phyloP scores from a whole-genome alignment of 768 basidiomycete genomes.

The Rhizopogon rudus region DNA sequence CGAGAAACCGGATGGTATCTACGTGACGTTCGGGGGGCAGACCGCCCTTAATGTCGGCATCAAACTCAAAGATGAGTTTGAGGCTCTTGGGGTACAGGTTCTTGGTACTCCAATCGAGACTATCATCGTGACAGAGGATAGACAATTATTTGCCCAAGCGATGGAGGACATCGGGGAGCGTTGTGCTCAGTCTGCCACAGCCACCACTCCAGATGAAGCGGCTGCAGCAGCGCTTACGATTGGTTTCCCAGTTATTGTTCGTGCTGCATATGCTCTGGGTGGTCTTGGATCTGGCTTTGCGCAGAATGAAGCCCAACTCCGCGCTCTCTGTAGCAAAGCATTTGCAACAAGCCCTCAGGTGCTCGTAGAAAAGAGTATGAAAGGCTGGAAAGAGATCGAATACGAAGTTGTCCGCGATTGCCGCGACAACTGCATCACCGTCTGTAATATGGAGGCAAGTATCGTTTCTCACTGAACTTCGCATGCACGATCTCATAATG shows the following conservation, averaged over 20 bases:
- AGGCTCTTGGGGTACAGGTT: conserved; percentile 82
- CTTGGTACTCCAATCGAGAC: conserved; percentile 97
- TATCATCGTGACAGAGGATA: conserved; percentile 95
- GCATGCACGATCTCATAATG: background rate
- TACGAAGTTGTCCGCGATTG: conserved; percentile 99
- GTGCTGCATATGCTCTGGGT: conserved; percentile 95
- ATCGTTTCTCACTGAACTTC: background rate
- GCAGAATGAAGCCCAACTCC: conserved; percentile 86
- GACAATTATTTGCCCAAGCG: conserved; percentile 88
- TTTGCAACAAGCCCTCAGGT: conserved; percentile 98
- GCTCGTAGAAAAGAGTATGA: conserved; percentile 99
- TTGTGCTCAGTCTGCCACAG: conserved; percentile 86
- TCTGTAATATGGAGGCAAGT: conserved; percentile 99
- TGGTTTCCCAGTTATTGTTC: conserved; percentile 93
- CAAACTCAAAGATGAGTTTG: conserved; percentile 97
- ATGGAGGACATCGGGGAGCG: conserved; percentile 97
- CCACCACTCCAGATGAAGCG: conserved; percentile 84
- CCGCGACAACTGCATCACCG: conserved; percentile 97
- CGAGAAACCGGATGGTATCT: conserved; percentile 98
- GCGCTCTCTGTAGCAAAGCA: conserved; percentile 86
- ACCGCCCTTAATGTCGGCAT: conserved; percentile 96
- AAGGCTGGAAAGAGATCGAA: conserved; percentile 99
- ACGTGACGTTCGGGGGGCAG: conserved; percentile 98
- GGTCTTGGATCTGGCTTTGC: conserved; percentile 96
- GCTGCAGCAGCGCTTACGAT: conserved; percentile 76